Evolutionary conservation across 2,329 filamentous ascomycete genomes (phyloP).

Genomic region (Hypoxylon sp.): DNA sequence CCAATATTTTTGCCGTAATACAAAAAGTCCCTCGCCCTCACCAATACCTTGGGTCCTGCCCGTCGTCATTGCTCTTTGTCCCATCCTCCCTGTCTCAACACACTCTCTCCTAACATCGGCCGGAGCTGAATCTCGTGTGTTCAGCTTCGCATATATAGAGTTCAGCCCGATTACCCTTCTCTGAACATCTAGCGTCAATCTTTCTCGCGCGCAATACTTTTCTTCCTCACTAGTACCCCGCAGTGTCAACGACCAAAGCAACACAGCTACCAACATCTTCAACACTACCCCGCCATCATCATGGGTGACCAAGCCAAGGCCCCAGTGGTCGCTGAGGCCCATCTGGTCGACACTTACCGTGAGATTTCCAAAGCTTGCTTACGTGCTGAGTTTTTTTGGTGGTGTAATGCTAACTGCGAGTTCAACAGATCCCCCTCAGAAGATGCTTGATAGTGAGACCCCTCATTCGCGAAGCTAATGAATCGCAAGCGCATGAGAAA

Average conservation of each 20-base stretch:
- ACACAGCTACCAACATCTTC: slow-evolving; percentile 19
- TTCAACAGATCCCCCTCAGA: slow-evolving; percentile 71
- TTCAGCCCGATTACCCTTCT: slow-evolving; percentile 16
- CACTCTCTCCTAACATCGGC: slow-evolving; percentile 10
- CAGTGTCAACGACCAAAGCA: slow-evolving; percentile 39
- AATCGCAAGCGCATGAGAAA: slow-evolving; percentile 7
- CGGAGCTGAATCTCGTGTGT: slow-evolving; percentile 27
- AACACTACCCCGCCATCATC: slow-evolving; percentile 55
- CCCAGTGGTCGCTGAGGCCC: slow-evolving; percentile 80
- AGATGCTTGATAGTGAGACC: slow-evolving; percentile 77
- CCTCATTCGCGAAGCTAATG: slow-evolving; percentile 13
- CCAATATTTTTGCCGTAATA: slow-evolving; percentile 50
- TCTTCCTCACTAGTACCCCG: slow-evolving; percentile 39
- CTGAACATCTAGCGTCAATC: slow-evolving; percentile 30
- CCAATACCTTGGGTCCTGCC: slow-evolving; percentile 16
- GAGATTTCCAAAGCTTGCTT: slow-evolving; percentile 54
- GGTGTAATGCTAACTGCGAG: slow-evolving; percentile 46
- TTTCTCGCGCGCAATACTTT: slow-evolving; percentile 22
- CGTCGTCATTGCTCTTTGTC: slow-evolving; percentile 37
- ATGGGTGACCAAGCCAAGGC: slow-evolving; percentile 66
- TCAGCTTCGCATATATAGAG: slow-evolving; percentile 23
- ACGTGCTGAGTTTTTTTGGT: slow-evolving; percentile 13
- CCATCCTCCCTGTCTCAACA: slow-evolving; percentile 29
- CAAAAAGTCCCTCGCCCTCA: slow-evolving; percentile 47
- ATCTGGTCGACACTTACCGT: slow-evolving; percentile 82